phyloP scores from a whole-genome alignment of 2,329 filamentous ascomycete species.

The Stemphylium beticola region DNA sequence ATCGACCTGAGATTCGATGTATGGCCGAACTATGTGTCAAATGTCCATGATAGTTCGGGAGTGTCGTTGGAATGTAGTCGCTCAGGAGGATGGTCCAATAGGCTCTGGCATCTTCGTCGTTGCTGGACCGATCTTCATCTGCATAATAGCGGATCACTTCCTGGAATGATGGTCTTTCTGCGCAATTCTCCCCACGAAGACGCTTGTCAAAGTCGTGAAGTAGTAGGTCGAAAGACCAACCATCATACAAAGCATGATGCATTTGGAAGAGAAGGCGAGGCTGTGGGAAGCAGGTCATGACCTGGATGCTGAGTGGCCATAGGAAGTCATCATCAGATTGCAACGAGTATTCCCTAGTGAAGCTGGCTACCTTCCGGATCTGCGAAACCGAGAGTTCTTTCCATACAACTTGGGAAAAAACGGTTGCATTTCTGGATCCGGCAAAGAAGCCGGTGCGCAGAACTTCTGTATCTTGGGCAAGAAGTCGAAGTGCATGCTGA shows the following conservation, averaged over 20 bases:
- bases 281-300: constrained; percentile 43
- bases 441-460: constrained; percentile 75
- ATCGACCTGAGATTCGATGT: constrained; percentile 26
- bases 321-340: constrained; percentile 53
- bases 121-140: constrained; percentile 4
- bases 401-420: constrained; percentile 71
- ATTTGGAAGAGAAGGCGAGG: constrained; percentile 59
- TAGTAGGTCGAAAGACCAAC: constrained; percentile 86
- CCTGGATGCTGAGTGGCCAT: constrained; percentile 68
- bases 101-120: constrained; percentile 28
- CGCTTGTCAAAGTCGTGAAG: constrained; percentile 68
- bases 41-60: constrained; percentile 65
- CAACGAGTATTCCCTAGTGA: constrained; percentile 51
- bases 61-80: constrained; percentile 59
- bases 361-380: constrained; percentile 52
- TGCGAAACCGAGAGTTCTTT: constrained; percentile 54
- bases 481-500: constrained; percentile 30
- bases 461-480: constrained; percentile 63
- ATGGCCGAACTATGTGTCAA: constrained; percentile 13
- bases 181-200: constrained; percentile 46
- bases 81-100: constrained; percentile 76
- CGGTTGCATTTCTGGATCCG: constrained; percentile 47
- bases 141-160: constrained; percentile 62
- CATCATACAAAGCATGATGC: constrained; percentile 88
- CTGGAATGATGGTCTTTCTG: constrained; percentile 64